Percentiles rank a stretch among this genome's conserved stretches.
Conservation (phyloP, 2,329 filamentous ascomycete genomes). For the Truncatella angustata region DNA sequence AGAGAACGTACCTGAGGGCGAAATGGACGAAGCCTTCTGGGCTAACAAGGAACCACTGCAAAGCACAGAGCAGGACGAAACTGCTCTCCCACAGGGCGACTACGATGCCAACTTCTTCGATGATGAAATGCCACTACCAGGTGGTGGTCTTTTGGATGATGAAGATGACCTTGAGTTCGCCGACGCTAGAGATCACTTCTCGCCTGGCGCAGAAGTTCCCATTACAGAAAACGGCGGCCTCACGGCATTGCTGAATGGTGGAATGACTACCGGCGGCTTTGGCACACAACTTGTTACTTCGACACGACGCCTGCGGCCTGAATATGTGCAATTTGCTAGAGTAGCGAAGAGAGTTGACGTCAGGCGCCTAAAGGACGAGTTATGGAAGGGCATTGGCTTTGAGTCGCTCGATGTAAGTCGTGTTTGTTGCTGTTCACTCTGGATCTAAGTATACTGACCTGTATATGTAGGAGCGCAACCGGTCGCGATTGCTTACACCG, state of each 20-base stretch:
- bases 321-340: constrained; percentile 69
- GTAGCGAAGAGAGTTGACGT: constrained; percentile 73
- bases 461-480: constrained; percentile 20
- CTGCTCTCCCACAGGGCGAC: constrained; percentile 64
- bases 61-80: constrained; percentile 47
- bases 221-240: constrained; percentile 46
- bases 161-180: constrained; percentile 75
- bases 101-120: constrained; percentile 99
- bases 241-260: constrained; percentile 49
- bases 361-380: constrained; percentile 64
- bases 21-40: constrained; percentile 97
- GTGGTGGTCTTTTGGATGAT: constrained; percentile 56
- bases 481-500: constrained; percentile 28
- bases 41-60: constrained; percentile 63
- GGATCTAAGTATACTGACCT: constrained; percentile 6
- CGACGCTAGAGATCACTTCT: constrained; percentile 77
- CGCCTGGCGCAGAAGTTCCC: constrained; percentile 57
- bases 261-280: constrained; percentile 51
- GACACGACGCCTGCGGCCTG: constrained; percentile 60
- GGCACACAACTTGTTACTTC: constrained; percentile 68
- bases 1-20: constrained; percentile 62
- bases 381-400: constrained; percentile 66
- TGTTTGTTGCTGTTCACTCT: constrained; percentile 6
- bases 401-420: constrained; percentile 50
- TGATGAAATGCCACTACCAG: constrained; percentile 69